These are phyloP conservation scores for Aspergillus carlsbadensis DNA, from an alignment of 495 filamentous ascomycete genomes.

Conservation along the genomic window DNA sequence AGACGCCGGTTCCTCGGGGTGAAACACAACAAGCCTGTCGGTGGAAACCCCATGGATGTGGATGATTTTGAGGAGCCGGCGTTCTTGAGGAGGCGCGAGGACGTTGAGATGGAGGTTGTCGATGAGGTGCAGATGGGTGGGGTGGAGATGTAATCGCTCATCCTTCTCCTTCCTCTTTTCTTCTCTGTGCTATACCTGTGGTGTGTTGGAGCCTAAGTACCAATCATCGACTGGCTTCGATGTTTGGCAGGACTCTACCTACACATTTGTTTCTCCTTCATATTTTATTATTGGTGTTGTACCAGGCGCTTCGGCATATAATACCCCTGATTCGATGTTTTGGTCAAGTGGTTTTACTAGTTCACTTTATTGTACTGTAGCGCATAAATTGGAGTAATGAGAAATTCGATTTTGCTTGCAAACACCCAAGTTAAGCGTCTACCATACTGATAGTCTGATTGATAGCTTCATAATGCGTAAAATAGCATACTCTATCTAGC, in stretches of 20 bases:
- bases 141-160: background rate
- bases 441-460: too few species aligned
- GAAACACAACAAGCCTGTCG: conserved; percentile 8
- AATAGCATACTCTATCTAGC: conserved; percentile 4
- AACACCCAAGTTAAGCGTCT: too few species aligned
- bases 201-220: background rate
- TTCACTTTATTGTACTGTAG: background rate
- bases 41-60: conserved; percentile 24
- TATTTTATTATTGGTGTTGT: background rate
- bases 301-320: conserved; percentile 5
- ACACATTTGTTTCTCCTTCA: background rate
- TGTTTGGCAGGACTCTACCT: background rate
- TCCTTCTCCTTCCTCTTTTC: background rate
- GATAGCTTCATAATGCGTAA: conserved; percentile 11
- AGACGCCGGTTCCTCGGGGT: conserved; percentile 28
- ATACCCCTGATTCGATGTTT: background rate
- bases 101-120: conserved; percentile 38
- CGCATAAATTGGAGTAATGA: too few species aligned
- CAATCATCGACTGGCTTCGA: conserved; percentile 1
- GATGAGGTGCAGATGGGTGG: conserved; percentile 21
- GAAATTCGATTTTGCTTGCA: too few species aligned
- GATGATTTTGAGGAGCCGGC: conserved; percentile 47
- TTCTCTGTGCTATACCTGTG: background rate
- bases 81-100: conserved; percentile 42
- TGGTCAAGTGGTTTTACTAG: background rate